Evolutionary conservation across 345 rosid species (phyloP).

Genomic region (Citrus mangshanensis): DNA sequence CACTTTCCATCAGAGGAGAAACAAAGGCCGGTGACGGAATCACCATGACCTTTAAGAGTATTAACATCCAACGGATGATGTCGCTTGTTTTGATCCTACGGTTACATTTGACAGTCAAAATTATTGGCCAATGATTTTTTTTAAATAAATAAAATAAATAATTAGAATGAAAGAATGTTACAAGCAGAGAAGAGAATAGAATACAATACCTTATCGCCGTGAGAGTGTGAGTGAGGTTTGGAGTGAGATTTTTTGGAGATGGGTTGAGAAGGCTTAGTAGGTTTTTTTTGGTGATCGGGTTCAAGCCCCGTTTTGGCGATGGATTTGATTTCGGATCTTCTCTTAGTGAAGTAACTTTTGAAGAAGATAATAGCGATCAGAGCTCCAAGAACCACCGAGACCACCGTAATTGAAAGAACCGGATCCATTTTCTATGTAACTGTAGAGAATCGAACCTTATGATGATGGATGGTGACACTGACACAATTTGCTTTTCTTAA

Average conservation of each 20-base stretch:
- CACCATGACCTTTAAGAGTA: conserved; percentile 95
- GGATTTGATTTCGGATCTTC: conserved; percentile 79
- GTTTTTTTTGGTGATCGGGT: conserved; percentile 52
- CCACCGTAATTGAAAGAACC: conserved; percentile 33
- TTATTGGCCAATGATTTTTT: background rate
- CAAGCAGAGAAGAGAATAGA: background rate
- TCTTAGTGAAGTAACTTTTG: conserved; percentile 64
- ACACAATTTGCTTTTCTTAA: too few species aligned
- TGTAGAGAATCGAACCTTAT: too few species aligned
- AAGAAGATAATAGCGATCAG: conserved; percentile 70
- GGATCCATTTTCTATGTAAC: conserved; percentile 55
- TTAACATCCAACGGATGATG: conserved; percentile 92
- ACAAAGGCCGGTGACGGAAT: conserved; percentile 75
- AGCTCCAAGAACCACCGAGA: conserved; percentile 67
- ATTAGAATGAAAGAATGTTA: too few species aligned
- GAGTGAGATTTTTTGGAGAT: conserved; percentile 54
- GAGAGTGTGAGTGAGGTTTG: conserved; percentile 57
- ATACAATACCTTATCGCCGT: conserved; percentile 49
- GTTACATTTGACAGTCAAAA: background rate
- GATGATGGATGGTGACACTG: too few species aligned
- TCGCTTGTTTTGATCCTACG: conserved; percentile 68
- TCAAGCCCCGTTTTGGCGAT: conserved; percentile 59
- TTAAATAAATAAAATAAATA: background rate
- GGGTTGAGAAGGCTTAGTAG: conserved; percentile 41
- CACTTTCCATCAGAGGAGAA: conserved; percentile 71